These are phyloP conservation scores for Gremmenia infestans DNA, from an alignment of 2,329 filamentous ascomycete species.

Conservation along the genomic window DNA sequence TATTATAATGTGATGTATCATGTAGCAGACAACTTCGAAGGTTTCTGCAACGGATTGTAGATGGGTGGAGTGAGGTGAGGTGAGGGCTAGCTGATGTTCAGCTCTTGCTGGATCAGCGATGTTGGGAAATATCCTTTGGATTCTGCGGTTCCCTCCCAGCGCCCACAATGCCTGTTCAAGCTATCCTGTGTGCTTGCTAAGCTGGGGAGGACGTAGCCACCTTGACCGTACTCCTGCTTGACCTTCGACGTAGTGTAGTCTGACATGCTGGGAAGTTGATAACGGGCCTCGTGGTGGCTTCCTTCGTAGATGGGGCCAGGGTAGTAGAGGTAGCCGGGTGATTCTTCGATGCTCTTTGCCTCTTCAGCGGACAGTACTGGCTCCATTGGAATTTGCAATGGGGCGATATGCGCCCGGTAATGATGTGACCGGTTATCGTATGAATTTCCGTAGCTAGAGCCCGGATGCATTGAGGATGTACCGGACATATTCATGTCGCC, in stretches of 20 bases:
- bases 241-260: conserved; percentile 24
- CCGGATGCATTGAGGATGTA: conserved; percentile 23
- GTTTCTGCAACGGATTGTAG: neutral
- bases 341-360: conserved; percentile 27
- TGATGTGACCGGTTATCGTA: conserved; percentile 28
- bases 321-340: conserved; percentile 29
- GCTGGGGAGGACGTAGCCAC: conserved; percentile 25
- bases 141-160: conserved; percentile 28
- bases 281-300: conserved; percentile 19
- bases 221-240: conserved; percentile 25
- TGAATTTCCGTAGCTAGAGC: conserved; percentile 20
- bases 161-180: conserved; percentile 27
- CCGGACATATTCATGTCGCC: conserved; percentile 29
- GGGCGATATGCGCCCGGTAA: conserved; percentile 20
- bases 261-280: conserved; percentile 22
- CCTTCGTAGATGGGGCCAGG: conserved; percentile 27
- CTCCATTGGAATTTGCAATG: conserved; percentile 29
- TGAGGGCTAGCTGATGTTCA: conserved; percentile 26
- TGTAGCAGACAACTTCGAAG: neutral
- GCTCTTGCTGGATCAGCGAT: conserved; percentile 25
- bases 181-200: conserved; percentile 19
- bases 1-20: neutral
- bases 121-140: conserved; percentile 30
- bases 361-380: conserved; percentile 29
- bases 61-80: neutral